Base-by-base conservation (phyloP, 495 filamentous ascomycete species). In the Penicillium cosmopolitanum region DNA sequence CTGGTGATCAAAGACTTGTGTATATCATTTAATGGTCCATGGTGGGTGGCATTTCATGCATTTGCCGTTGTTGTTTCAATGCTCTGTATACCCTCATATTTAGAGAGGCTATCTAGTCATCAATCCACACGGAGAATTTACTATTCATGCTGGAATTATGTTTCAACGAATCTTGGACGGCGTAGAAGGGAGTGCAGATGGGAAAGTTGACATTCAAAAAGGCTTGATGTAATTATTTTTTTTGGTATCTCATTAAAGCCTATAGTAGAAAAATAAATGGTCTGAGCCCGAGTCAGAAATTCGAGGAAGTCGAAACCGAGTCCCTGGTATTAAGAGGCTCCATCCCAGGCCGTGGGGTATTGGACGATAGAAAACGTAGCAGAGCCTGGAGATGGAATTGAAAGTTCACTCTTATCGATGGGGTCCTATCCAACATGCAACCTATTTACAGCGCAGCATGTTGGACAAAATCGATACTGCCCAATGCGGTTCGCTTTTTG, bases 1-100 rank as follows among this genome's bases (percentile, higher is more conserved):
- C 61, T 23, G 66, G 66, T 21, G 63, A 68, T 19, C 59, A 66
- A 42, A 56, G 53, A 25, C 65, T 75, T 66, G 66, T 70, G 5
- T 76, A 72, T 60, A 74, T 78, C 13, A 68, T 74, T 51, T 67
- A 47, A 57, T 33, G 44, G 9, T 31, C 23, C 23, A 48, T 48
- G 12, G 3, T 10, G 21, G n/a, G 23, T 28, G 21, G 2, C 21
- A 28, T 25, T n/a, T 19, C 23, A 25, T 11, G 44, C 35, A 53
- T 57, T 21, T 28, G n/a, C 47, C 15, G 23, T 58, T 53, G 16
- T 33, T 50, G 2, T 38, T 15, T 44, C 7, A 38, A 38, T 57
- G 28, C 21, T 28, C 4, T 10, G 28, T 15, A 52, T 33, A 25
- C 42, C n/a, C 44, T 44, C 42, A 18, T 18, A 19, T 44, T 16